Evolutionary conservation across 2,329 filamentous ascomycete genomes (phyloP).

Genomic region (Rasamsonia emersonii): DNA sequence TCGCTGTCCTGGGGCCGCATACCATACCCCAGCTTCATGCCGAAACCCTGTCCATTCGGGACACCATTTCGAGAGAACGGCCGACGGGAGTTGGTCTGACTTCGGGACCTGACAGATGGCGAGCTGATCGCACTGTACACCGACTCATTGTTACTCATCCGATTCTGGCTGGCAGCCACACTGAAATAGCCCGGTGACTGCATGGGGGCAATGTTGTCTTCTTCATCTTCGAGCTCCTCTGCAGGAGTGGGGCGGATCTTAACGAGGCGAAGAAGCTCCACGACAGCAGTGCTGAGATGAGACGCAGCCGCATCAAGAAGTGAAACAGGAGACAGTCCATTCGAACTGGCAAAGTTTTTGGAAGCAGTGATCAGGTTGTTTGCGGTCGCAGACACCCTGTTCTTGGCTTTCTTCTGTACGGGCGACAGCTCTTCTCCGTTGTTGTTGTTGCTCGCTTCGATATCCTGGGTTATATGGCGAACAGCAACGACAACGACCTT

Average conservation of each 20-base stretch:
- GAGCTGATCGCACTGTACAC: slow-evolving; percentile 67
- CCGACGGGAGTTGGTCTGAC: slow-evolving; percentile 23
- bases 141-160: slow-evolving; percentile 59
- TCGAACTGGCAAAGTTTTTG: slow-evolving; percentile 78
- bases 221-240: slow-evolving; percentile 69
- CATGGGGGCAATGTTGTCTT: slow-evolving; percentile 53
- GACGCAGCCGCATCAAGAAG: slow-evolving; percentile 87
- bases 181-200: slow-evolving; percentile 61
- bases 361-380: slow-evolving; percentile 93
- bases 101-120: slow-evolving; percentile 39
- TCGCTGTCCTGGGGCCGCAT: slow-evolving; percentile 37
- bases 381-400: slow-evolving; percentile 79
- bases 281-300: slow-evolving; percentile 74
- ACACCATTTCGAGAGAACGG: slow-evolving; percentile 19
- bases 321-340: slow-evolving; percentile 84
- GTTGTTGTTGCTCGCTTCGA: slow-evolving; percentile 51
- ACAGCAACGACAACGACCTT: slow-evolving; percentile 77
- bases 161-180: slow-evolving; percentile 42
- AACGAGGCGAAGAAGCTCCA: slow-evolving; percentile 74
- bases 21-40: slow-evolving; percentile 32
- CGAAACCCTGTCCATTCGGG: slow-evolving; percentile 20
- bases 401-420: slow-evolving; percentile 62
- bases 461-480: slow-evolving; percentile 73
- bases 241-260: slow-evolving; percentile 72
- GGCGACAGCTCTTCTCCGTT: slow-evolving; percentile 48